phyloP scores from a whole-genome alignment of 345 rosid species.

The Bretschneidera sinensis region DNA sequence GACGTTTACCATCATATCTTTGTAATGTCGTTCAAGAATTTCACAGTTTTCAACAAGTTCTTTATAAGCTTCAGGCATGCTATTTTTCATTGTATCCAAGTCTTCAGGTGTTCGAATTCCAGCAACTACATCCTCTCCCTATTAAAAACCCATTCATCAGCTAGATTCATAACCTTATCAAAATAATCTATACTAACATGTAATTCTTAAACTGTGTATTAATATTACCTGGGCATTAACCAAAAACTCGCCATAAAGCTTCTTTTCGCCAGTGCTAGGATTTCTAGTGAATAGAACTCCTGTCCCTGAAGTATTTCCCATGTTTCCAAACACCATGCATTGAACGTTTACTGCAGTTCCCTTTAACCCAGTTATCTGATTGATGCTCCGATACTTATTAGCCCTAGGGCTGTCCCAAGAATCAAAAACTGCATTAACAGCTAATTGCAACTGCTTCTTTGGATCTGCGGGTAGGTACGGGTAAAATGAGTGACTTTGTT shows the following conservation, averaged over 20 bases:
- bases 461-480: conserved; percentile 47
- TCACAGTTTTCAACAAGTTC: conserved; percentile 88
- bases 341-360: conserved; percentile 96
- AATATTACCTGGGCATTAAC: conserved; percentile 82
- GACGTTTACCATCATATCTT: conserved; percentile 85
- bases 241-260: conserved; percentile 88
- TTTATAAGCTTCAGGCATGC: conserved; percentile 76
- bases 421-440: conserved; percentile 78
- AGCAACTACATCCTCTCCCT: conserved; percentile 98
- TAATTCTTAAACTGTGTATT: neutral
- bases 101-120: conserved; percentile 95
- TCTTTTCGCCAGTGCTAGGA: conserved; percentile 89
- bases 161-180: conserved; percentile 1
- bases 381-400: conserved; percentile 75
- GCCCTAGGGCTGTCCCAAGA: conserved; percentile 96
- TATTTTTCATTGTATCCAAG: conserved; percentile 59
- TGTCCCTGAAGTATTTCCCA: conserved; percentile 91
- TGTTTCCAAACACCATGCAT: conserved; percentile 94
- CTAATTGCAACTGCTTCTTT: conserved; percentile 54
- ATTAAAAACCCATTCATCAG: conserved; percentile 16
- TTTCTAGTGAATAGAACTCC: conserved; percentile 95
- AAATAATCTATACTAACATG: neutral
- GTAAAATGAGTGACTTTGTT: too few relatives aligned
- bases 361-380: conserved; percentile 77
- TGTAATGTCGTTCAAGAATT: conserved; percentile 81